A percentile compares a stretch with the other conserved stretches of the same genome.
These are phyloP conservation scores for Ascochyta pisi DNA, from an alignment of 2,329 filamentous ascomycete genomes.

Conservation along the genomic window DNA sequence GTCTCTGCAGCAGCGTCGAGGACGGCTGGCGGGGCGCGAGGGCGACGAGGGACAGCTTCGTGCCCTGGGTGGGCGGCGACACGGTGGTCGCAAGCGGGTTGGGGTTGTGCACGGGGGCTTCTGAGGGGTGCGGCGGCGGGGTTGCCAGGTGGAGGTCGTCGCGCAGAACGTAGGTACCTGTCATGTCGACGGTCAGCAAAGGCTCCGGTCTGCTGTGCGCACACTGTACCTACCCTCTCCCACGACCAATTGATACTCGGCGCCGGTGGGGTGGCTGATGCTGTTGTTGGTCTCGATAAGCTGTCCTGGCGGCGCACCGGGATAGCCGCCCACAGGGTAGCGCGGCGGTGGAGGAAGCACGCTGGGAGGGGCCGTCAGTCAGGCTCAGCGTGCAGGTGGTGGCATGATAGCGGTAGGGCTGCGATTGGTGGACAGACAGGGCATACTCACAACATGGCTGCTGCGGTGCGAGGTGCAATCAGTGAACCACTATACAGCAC, in stretches of 20 bases:
- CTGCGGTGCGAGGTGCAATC: conserved; percentile 35
- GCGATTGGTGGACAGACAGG: conserved; percentile 35
- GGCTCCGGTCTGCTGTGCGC: neutral
- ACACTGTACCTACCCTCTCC: conserved; percentile 76
- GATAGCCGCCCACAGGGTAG: conserved; percentile 78
- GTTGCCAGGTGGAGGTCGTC: conserved; percentile 93
- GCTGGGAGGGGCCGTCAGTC: conserved; percentile 37
- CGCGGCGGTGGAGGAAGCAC: conserved; percentile 85
- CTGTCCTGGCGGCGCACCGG: conserved; percentile 73
- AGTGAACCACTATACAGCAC: conserved; percentile 27
- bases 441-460: conserved; percentile 48
- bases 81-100: conserved; percentile 90
- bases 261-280: conserved; percentile 77
- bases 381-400: conserved; percentile 24
- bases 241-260: conserved; percentile 88
- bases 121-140: conserved; percentile 92
- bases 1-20: conserved; percentile 51
- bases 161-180: conserved; percentile 87
- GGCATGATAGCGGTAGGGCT: conserved; percentile 17
- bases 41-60: conserved; percentile 79
- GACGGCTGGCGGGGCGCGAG: conserved; percentile 63
- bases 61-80: conserved; percentile 82
- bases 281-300: conserved; percentile 95
- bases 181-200: conserved; percentile 30
- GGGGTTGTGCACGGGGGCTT: conserved; percentile 83